Conservation (phyloP, 352 stramenopile genomes). For the Phytophthora tubulina region DNA sequence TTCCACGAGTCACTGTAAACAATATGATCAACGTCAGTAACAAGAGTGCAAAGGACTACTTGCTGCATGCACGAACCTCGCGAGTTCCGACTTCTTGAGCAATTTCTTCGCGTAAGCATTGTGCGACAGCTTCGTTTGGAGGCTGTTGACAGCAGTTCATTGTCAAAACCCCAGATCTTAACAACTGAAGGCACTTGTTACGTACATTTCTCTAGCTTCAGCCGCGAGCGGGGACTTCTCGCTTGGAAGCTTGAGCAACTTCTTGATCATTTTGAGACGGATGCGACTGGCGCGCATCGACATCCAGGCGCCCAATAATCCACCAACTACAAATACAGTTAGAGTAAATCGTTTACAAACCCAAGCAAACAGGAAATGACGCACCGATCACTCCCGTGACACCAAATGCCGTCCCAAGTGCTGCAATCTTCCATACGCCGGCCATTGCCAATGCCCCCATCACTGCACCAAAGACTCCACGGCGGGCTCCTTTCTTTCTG, state of each 20-base stretch:
- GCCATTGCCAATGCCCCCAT: conserved; percentile 22
- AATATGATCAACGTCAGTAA: not conserved
- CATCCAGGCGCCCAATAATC: conserved; percentile 20
- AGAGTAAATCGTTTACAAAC: not conserved
- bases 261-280: conserved; percentile 20
- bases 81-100: conserved; percentile 18
- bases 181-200: not conserved
- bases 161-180: not conserved
- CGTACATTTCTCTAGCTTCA: conserved; percentile 30
- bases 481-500: conserved; percentile 15
- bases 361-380: not conserved
- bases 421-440: conserved; percentile 24
- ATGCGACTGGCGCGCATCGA: conserved; percentile 21
- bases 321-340: conserved; percentile 12
- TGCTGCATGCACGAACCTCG: conserved; percentile 3
- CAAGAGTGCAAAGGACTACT: not conserved
- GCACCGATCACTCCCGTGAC: conserved; percentile 23
- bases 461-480: conserved; percentile 12
- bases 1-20: not conserved
- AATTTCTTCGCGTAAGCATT: conserved; percentile 32
- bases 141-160: not conserved
- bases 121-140: conserved; percentile 25
- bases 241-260: conserved; percentile 20
- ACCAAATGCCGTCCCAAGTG: conserved; percentile 17
- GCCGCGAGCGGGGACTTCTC: conserved; percentile 24